Evolutionary conservation across 441 rosid genomes (phyloP), one percentile per base, ranked within the genome.

Genomic region (Pelargonium cotyledonis): DNA sequence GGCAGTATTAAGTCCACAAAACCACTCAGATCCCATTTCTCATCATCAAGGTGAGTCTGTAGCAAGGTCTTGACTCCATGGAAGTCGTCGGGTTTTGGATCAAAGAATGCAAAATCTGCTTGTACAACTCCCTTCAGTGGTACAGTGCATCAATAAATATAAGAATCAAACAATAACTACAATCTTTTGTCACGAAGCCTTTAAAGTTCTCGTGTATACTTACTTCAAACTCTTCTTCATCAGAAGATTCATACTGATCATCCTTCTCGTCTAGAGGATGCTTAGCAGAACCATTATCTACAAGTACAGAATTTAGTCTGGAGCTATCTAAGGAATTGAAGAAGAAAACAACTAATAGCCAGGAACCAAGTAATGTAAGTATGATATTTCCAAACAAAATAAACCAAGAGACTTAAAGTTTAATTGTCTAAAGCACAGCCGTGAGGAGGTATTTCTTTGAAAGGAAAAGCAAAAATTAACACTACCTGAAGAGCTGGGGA

Each of bases 91-190:
- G 85, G 68, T 82, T 89, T 94, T 2, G 95, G 96, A 80, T 91
- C 98, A 76, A 89, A 86, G 83, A 94, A 94, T 12, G 83, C 92
- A 74, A 91, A 91, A 76, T 94, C 99, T 5, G 91, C 93, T 84
- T 91, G 94, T 5, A 89, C 87, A 71, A 66, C 82, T 68, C 80
- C 94, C 97, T 93, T 73, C 72, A 81, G 66, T 29, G 41, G 63
- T 23, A 26, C 4, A 65, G 11, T 51, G 11, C 16, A 47, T 15
- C 6, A 8, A 44, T 63, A 14, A 8, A 44, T 63, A 14, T 16
- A 15, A 41, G 62, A 5, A 41, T 5, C 5, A 60, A 15, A 64
- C 6, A 6, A 16, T 31, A 21, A 68, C 29, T n/a, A 44, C 15
- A 1, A 74, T 23, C 65, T 38, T 43, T 0, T 68, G 14, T 43